Base-by-base conservation (phyloP, 306 rosid genomes). In the Citrullus amarus region DNA sequence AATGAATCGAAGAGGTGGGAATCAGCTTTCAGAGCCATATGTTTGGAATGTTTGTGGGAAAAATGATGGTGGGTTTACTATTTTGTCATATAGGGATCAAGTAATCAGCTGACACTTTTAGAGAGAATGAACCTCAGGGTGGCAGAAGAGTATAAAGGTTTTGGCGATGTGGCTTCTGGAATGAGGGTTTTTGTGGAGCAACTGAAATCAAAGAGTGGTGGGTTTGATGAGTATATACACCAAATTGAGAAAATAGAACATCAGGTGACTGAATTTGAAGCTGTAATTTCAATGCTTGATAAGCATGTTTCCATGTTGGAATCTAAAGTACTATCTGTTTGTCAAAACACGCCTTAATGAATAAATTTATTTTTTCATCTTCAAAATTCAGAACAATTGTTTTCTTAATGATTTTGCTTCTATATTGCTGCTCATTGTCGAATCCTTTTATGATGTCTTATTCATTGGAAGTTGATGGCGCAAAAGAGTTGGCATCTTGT, bases 241-340 rank as follows among this genome's bases (percentile, higher is more conserved):
- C 93, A 95, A 79, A 92, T 95, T 78, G 96, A 89, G 67, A 88
- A 82, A 15, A 91, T 95, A 22, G 97, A 95, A 78, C 86, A 82
- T 34, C 98, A 91, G 80, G 96, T 95, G 46, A 89, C 92, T 55
- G 99, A 92, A 62, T 95, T 91, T 78, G 98, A 95, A 84, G 98
- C 88, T 69, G 88, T 87, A 57, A 83, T 95, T 66, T 91, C 97
- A 7, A 70, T 95, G 94, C 96, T 95, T 30, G 98, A 95, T 80
- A 83, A 85, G 57, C 78, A 95, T 77, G 91, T 87, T 46, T 69
- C 88, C 54, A 81, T 81, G 86, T 80, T 94, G 69, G 98, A 95
- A 77, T 89, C 96, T 10, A 92, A 61, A 85, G 90, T 91, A 54
- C 86, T 80, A 54, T 87, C 90, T 43, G 81, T 39, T 51, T 82